phyloP scores from a whole-genome alignment of 2,329 filamentous ascomycete species.

The Didymella pomorum region DNA sequence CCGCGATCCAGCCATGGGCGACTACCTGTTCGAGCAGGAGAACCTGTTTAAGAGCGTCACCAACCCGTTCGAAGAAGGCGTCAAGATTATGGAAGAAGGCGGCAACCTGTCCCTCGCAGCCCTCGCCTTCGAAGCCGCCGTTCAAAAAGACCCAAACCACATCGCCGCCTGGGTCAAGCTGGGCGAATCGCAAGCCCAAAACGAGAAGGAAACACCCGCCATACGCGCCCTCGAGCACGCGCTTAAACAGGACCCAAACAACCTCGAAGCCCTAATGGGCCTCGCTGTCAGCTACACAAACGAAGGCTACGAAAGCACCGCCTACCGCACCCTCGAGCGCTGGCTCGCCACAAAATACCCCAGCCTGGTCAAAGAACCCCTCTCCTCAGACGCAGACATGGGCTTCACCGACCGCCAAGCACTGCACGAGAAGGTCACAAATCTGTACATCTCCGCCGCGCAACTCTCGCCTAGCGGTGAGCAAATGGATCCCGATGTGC shows the following conservation, averaged over 20 bases:
- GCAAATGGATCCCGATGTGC: slow-evolving; percentile 98
- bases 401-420: slow-evolving; percentile 93
- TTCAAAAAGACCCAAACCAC: slow-evolving; percentile 86
- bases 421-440: slow-evolving; percentile 88
- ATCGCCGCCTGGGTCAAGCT: slow-evolving; percentile 93
- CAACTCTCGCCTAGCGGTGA: slow-evolving; percentile 90
- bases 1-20: slow-evolving; percentile 79
- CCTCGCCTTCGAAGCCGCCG: slow-evolving; percentile 93
- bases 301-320: slow-evolving; percentile 96
- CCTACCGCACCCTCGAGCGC: slow-evolving; percentile 93
- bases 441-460: slow-evolving; percentile 89
- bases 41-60: slow-evolving; percentile 84
- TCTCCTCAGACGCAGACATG: slow-evolving; percentile 80
- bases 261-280: slow-evolving; percentile 90
- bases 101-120: slow-evolving; percentile 94
- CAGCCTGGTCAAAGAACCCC: slow-evolving; percentile 73
- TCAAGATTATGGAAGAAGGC: slow-evolving; percentile 90
- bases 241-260: slow-evolving; percentile 84
- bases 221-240: slow-evolving; percentile 94
- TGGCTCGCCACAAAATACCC: slow-evolving; percentile 98
- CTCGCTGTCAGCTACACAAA: slow-evolving; percentile 97
- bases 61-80: slow-evolving; percentile 91
- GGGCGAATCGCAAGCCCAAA: slow-evolving; percentile 92
- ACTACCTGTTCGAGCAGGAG: slow-evolving; percentile 94
- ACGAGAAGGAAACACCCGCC: slow-evolving; percentile 96